A percentile compares a stretch with the other conserved stretches of the same genome.
Conservation (phyloP, 2,329 filamentous ascomycete genomes). For the Xylaria hypoxylon region DNA sequence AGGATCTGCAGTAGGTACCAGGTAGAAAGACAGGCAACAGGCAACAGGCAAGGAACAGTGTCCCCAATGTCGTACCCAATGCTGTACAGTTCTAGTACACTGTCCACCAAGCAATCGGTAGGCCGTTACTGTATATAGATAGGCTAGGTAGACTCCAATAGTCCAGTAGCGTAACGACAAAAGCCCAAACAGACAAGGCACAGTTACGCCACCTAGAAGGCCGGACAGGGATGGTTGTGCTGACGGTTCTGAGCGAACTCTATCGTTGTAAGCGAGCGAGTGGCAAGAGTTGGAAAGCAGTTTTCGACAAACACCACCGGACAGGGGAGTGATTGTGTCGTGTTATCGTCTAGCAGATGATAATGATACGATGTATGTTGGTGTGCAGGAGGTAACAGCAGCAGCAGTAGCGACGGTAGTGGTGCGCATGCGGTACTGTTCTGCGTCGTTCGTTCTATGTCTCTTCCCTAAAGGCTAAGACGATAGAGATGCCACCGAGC, state of each 20-base stretch:
- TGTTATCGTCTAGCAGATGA: slow-evolving; percentile 12
- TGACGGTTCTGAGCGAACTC: slow-evolving; percentile 5
- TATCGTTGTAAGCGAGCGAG: slow-evolving; percentile 34
- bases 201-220: slow-evolving; percentile 49
- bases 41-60: slow-evolving; percentile 19
- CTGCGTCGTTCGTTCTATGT: slow-evolving; percentile 18
- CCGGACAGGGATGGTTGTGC: slow-evolving; percentile 45
- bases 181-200: slow-evolving; percentile 37
- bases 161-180: slow-evolving; percentile 7
- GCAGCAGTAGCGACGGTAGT: slow-evolving; percentile 2
- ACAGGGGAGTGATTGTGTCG: neutral
- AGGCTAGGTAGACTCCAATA: neutral
- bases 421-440: slow-evolving; percentile 4
- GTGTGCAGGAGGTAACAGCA: slow-evolving; percentile 7
- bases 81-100: slow-evolving; percentile 19
- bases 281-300: slow-evolving; percentile 24
- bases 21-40: slow-evolving; percentile 2
- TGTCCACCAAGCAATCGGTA: slow-evolving; percentile 2
- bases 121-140: neutral
- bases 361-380: slow-evolving; percentile 26
- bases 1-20: slow-evolving; percentile 10
- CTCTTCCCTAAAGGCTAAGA: slow-evolving; percentile 5
- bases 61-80: slow-evolving; percentile 22
- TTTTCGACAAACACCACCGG: slow-evolving; percentile 15
- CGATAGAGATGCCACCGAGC: slow-evolving; percentile 21